Evolutionary conservation across 2,329 filamentous ascomycete species (phyloP).

Genomic region (Arthrinium puccinioides): DNA sequence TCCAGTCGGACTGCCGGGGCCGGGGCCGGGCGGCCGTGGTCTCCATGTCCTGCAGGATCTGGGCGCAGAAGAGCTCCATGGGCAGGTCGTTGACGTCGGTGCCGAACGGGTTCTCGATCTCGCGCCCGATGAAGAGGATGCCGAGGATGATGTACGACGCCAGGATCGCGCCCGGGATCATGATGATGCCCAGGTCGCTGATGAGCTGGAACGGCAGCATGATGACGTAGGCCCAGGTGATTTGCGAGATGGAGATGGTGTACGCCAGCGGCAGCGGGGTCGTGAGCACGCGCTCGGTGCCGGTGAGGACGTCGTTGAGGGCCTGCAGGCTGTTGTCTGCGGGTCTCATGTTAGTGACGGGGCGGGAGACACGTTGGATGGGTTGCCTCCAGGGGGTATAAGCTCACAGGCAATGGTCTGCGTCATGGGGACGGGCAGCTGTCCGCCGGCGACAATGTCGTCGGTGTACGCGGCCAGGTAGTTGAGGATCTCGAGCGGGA

Average conservation of each 20-base stretch:
- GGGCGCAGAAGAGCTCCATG: conserved; percentile 68
- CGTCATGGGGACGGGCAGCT: conserved; percentile 48
- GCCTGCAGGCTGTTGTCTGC: conserved; percentile 52
- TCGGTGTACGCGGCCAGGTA: conserved; percentile 64
- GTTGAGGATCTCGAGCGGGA: conserved; percentile 75
- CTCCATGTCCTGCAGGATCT: conserved; percentile 62
- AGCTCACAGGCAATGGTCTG: conserved; percentile 46
- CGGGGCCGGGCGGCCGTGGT: conserved; percentile 56
- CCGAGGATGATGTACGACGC: conserved; percentile 80
- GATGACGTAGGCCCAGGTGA: conserved; percentile 78
- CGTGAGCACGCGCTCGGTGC: conserved; percentile 71
- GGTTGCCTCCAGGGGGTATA: neutral
- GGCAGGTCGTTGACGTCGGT: conserved; percentile 77
- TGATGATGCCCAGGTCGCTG: conserved; percentile 57
- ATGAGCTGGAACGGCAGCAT: conserved; percentile 77
- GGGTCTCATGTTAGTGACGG: conserved; percentile 21
- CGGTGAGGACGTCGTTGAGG: conserved; percentile 66
- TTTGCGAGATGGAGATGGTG: conserved; percentile 76
- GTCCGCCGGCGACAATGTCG: conserved; percentile 46
- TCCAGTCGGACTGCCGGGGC: conserved; percentile 42
- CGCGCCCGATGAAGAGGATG: conserved; percentile 64
- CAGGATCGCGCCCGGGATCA: conserved; percentile 67
- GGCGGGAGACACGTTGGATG: conserved; percentile 8
- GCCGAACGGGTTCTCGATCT: conserved; percentile 83
- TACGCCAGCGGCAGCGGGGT: conserved; percentile 80